Evolutionary conservation across 1,284 basidiomycete genomes (phyloP).

Genomic region (Malassezia furfur): DNA sequence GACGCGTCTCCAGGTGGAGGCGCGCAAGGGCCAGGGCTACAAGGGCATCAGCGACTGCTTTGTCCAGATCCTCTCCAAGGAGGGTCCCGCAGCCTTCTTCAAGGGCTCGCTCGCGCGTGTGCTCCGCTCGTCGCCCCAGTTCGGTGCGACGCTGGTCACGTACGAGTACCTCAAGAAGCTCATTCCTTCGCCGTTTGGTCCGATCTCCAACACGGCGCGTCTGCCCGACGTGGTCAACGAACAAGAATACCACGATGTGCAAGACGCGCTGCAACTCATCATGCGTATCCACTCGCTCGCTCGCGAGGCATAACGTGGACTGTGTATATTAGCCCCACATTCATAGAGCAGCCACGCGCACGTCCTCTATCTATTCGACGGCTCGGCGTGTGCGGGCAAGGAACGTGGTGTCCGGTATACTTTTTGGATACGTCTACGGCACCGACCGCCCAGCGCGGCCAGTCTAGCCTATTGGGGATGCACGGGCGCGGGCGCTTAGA

Average conservation of each 20-base stretch:
- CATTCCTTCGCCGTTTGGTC: conserved; percentile 12
- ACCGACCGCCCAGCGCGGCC: no score
- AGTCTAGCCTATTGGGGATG: no score
- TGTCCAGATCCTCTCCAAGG: conserved; percentile 69
- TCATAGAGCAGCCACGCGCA: no score
- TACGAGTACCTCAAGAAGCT: conserved; percentile 63
- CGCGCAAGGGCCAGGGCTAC: conserved; percentile 85
- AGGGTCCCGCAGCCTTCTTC: conserved; percentile 80
- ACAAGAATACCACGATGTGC: conserved; percentile 5
- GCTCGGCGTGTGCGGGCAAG: no score
- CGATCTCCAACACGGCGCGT: not conserved
- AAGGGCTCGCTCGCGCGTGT: conserved; percentile 90
- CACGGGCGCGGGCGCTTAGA: conserved; percentile 19
- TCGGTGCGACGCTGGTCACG: conserved; percentile 82
- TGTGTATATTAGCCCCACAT: not conserved
- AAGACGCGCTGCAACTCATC: conserved; percentile 6
- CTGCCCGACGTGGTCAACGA: conserved; percentile 3
- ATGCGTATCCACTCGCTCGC: conserved; percentile 6
- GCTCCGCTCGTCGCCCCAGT: conserved; percentile 61
- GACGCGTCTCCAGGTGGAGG: conserved; percentile 95
- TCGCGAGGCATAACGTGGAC: conserved; percentile 2
- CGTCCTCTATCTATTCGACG: no score
- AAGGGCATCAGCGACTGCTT: conserved; percentile 84
- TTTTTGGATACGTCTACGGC: not conserved
- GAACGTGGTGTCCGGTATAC: not conserved